Base-by-base conservation (phyloP, 768 basidiomycete genomes). In the Lyophyllum shimeji region DNA sequence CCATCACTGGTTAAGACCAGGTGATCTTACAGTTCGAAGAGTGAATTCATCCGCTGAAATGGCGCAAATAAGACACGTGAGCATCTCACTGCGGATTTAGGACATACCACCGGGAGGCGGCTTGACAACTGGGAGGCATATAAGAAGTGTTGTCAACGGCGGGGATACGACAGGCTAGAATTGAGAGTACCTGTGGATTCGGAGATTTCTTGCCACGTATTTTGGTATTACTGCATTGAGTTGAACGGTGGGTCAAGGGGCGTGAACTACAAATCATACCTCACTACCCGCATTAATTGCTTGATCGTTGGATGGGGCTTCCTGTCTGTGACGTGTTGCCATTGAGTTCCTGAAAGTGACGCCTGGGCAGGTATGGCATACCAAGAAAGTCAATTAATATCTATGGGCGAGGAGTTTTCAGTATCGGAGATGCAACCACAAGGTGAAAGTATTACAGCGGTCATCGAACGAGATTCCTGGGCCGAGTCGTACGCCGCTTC, bases 271-370 rank as follows among this genome's bases (percentile, higher is more conserved):
- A 29, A 29, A 29, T 37, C 34, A 17, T 37, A 37, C 34, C 34
- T 37, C 34, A 37, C 3, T 37, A 8, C 34, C 7, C 34, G 34
- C 34, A 37, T 37, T 2, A 31, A 37, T 21, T 44, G 12, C 42
- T 55, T 55, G 1, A 50, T 17, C 23, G 54, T 50, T 7, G 54
- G 54, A 13, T 20, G 39, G 6, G n/a, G 47, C 20, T 55, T 17
- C 7, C 18, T 15, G 9, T 15, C 54, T 55, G 21, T 5, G n/a
- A 24, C 2, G n/a, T n/a, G n/a, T n/a, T n/a, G n/a, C n/a, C n/a
- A 7, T 12, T 13, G 2, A 17, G 25, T 45, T 11, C 3, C 6
- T 3, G 11, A 17, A 27, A 45, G 5, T 24, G 11, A 18, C 11
- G 2, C 15, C 2, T n/a, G 15, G 39, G 15, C n/a, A n/a, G n/a